Evolutionary conservation across 2,329 filamentous ascomycete genomes (phyloP).

Genomic region (Colletotrichum navitas): DNA sequence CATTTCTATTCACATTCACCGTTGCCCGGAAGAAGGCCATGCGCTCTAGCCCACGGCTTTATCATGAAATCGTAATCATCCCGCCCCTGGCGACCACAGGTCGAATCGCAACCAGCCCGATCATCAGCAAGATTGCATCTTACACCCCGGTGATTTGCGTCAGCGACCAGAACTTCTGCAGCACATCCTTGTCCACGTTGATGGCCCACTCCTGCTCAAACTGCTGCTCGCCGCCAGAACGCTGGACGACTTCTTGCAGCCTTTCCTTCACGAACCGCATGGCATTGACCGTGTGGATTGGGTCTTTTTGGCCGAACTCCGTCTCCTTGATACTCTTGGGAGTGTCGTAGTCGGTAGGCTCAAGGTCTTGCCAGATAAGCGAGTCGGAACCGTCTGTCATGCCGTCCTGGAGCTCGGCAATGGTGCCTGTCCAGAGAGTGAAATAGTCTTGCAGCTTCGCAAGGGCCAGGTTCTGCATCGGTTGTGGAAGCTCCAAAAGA

Average conservation of each 20-base stretch:
- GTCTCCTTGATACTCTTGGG: constrained; percentile 67
- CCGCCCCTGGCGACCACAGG: background rate
- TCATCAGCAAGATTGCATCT: background rate
- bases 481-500: constrained; percentile 73
- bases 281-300: constrained; percentile 75
- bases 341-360: constrained; percentile 66
- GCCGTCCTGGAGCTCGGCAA: constrained; percentile 75
- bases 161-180: constrained; percentile 67
- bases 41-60: constrained; percentile 19
- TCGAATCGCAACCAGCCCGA: constrained; percentile 11
- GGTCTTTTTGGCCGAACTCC: constrained; percentile 69
- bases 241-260: constrained; percentile 69
- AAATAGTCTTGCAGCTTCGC: constrained; percentile 78
- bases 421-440: constrained; percentile 78
- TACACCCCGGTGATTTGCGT: constrained; percentile 17
- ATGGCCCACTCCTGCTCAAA: constrained; percentile 78
- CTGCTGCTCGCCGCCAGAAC: constrained; percentile 71
- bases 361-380: constrained; percentile 60
- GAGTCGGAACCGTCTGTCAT: constrained; percentile 64
- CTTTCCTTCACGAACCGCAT: constrained; percentile 74
- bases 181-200: constrained; percentile 81
- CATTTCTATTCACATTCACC: constrained; percentile 12
- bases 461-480: constrained; percentile 70
- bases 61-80: constrained; percentile 38
- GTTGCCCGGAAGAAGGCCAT: background rate